A percentile compares a stretch with the other conserved stretches of the same genome.
Evolutionary conservation across 2,329 filamentous ascomycete genomes (phyloP).

Genomic region (Aspergillus cejpii): DNA sequence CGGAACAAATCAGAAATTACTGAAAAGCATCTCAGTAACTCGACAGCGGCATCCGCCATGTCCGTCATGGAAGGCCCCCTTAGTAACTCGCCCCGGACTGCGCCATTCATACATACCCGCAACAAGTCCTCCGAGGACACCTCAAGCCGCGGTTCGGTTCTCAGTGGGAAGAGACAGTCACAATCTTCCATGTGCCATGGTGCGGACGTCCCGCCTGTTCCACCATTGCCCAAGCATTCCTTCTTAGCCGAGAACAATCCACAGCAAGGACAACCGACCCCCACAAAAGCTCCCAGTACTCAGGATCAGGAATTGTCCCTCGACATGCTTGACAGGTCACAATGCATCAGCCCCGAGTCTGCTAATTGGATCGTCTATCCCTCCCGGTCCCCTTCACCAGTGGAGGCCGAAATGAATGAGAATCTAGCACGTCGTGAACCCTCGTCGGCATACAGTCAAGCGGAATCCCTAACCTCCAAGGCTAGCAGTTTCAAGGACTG

Average conservation of each 20-base stretch:
- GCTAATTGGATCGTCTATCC: constrained; percentile 41
- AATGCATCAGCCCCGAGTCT: constrained; percentile 34
- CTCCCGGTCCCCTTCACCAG: constrained; percentile 29
- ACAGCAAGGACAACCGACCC: constrained; percentile 28
- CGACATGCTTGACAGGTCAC: constrained; percentile 24
- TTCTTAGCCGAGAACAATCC: constrained; percentile 24
- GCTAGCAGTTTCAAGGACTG: constrained; percentile 30
- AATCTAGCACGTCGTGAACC: constrained; percentile 26
- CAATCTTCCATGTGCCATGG: constrained; percentile 45
- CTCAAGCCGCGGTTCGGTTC: constrained; percentile 48
- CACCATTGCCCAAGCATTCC: constrained; percentile 27
- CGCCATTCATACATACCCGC: constrained; percentile 78
- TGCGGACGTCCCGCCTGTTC: constrained; percentile 26
- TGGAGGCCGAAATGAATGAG: constrained; percentile 17
- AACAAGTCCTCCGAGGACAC: constrained; percentile 55
- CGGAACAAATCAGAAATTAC: constrained; percentile 59
- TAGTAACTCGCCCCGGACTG: constrained; percentile 43
- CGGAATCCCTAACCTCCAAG: constrained; percentile 22
- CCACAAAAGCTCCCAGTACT: constrained; percentile 24
- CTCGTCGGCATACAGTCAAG: constrained; percentile 31
- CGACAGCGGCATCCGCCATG: constrained; percentile 39
- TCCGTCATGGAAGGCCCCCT: constrained; percentile 40
- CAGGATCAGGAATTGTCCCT: constrained; percentile 27
- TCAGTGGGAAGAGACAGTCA: constrained; percentile 40
- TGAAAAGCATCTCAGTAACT: constrained; percentile 57